Evolutionary conservation across 768 basidiomycete species (phyloP).

Genomic region (Crucibulum laeve): DNA sequence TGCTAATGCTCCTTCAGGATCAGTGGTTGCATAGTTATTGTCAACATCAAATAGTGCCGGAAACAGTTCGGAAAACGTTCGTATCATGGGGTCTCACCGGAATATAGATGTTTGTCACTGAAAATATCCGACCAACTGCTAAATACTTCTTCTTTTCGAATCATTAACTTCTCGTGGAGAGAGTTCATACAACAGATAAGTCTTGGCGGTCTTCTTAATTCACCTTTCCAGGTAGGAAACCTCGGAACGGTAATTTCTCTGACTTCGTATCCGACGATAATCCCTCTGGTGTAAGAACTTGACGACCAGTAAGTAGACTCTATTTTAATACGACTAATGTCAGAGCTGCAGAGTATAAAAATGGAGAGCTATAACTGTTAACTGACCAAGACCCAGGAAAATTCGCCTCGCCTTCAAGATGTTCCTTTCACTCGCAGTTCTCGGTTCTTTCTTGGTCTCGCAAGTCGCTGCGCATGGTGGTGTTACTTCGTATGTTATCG

Average conservation of each 20-base stretch:
- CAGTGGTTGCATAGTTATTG: no score
- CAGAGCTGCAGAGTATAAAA: no score
- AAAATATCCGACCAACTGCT: slow-evolving; percentile 9
- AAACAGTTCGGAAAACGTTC: slow-evolving; percentile 12
- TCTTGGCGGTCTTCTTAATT: no score
- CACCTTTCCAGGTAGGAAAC: slow-evolving; percentile 6
- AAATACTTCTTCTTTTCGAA: not conserved
- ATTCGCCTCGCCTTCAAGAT: slow-evolving; percentile 5
- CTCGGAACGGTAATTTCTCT: slow-evolving; percentile 7
- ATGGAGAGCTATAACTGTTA: no score
- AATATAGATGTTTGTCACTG: not conserved
- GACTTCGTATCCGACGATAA: slow-evolving; percentile 7
- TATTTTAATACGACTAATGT: no score
- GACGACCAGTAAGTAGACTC: no score
- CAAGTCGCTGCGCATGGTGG: slow-evolving; percentile 31
- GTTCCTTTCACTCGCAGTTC: slow-evolving; percentile 19
- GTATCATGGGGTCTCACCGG: slow-evolving; percentile 6
- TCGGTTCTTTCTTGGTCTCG: slow-evolving; percentile 22
- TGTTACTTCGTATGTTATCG: slow-evolving; percentile 30
- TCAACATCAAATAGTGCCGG: slow-evolving; percentile 8
- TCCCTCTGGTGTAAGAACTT: no score
- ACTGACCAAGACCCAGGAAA: no score
- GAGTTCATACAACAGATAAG: no score
- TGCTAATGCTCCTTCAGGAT: no score
- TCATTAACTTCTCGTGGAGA: not conserved